phyloP scores from a whole-genome alignment of 2,329 filamentous ascomycete genomes.

The Graphilbum fragrans region DNA sequence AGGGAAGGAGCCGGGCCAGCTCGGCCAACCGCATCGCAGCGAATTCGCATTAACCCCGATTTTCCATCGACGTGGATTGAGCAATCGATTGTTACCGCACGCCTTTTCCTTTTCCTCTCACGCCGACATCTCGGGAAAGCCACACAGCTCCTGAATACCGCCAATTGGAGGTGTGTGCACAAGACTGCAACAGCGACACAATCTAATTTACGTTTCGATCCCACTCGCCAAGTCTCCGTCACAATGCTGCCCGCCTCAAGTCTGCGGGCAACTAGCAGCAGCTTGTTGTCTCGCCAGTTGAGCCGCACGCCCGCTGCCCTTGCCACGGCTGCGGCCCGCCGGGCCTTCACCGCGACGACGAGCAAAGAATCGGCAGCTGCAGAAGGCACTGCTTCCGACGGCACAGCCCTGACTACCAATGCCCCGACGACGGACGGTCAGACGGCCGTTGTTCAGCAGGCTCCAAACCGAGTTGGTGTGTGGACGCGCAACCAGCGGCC shows the following conservation, averaged over 20 bases:
- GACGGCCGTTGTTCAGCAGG: constrained; percentile 48
- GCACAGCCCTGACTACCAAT: not conserved
- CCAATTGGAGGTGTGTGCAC: too few relatives aligned
- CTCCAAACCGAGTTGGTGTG: constrained; percentile 68
- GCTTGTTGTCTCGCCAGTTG: constrained; percentile 12
- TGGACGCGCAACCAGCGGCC: constrained; percentile 85
- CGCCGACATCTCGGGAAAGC: too few relatives aligned
- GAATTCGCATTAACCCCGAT: constrained; percentile 3
- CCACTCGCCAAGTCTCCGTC: too few relatives aligned
- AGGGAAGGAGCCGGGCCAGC: not conserved
- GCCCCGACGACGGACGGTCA: constrained; percentile 22
- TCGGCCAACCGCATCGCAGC: constrained; percentile 6
- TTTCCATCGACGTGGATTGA: too few relatives aligned
- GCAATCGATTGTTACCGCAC: too few relatives aligned
- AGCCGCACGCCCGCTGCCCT: not conserved
- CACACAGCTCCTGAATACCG: too few relatives aligned
- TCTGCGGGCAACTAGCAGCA: constrained; percentile 24
- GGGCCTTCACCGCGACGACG: constrained; percentile 35
- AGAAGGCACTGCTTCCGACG: constrained; percentile 26
- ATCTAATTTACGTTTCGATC: too few relatives aligned
- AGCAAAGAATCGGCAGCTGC: constrained; percentile 32
- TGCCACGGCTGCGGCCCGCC: constrained; percentile 16
- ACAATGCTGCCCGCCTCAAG: constrained; percentile 34
- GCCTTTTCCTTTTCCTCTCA: too few relatives aligned
- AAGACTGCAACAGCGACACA: too few relatives aligned